Evolutionary conservation across 345 rosid species (phyloP).

Genomic region (Citrus sinensis): DNA sequence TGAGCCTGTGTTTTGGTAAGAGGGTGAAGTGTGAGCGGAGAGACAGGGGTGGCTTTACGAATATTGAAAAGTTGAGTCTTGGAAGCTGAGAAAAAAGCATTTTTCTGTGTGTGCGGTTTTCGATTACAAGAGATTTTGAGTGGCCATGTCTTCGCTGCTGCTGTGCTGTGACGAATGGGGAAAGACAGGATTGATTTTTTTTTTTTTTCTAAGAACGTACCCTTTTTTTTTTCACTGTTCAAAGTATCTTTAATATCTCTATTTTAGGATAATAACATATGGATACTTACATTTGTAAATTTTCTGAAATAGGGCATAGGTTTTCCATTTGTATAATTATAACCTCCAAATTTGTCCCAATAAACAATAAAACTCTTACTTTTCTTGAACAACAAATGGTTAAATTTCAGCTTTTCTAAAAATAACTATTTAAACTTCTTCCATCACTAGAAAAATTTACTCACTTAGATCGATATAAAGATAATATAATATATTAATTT

Average conservation of each 20-base stretch:
- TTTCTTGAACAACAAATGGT: too few species aligned
- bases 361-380: too few species aligned
- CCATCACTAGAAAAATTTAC: too few species aligned
- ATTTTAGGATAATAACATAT: not conserved
- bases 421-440: too few species aligned
- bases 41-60: slow-evolving; percentile 26
- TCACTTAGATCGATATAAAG: too few species aligned
- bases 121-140: not conserved
- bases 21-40: slow-evolving; percentile 25
- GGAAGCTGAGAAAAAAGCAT: slow-evolving; percentile 47
- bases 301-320: too few species aligned
- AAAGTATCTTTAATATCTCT: not conserved
- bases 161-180: not conserved
- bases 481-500: too few species aligned
- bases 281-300: not conserved
- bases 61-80: slow-evolving; percentile 34
- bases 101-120: not conserved
- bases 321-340: too few species aligned
- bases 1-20: slow-evolving; percentile 28
- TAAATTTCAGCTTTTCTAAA: too few species aligned
- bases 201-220: not conserved
- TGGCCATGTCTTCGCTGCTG: slow-evolving; percentile 11
- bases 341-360: too few species aligned
- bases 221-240: not conserved
- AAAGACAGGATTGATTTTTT: not conserved